Evolutionary conservation across 2,329 filamentous ascomycete species (phyloP), one percentile per base, ranked within the genome.

Genomic region (Cladosporium phlei): DNA sequence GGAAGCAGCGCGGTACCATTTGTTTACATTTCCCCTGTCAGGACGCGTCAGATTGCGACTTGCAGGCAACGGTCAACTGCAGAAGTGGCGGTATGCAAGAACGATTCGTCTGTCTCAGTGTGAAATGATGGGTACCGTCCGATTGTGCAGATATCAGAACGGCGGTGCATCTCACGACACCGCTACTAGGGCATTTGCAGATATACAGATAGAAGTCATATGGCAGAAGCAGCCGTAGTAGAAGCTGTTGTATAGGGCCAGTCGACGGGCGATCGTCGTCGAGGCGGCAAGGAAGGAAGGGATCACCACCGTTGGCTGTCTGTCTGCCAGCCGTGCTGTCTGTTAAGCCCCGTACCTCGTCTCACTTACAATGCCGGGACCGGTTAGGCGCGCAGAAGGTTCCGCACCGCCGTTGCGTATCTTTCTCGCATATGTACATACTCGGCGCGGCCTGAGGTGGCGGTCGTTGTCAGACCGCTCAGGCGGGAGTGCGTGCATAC

Each of bases 1-100:
- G n/a, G n/a, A n/a, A n/a, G n/a, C n/a, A n/a, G n/a, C n/a, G n/a
- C n/a, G n/a, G n/a, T n/a, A n/a, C n/a, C n/a, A n/a, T 45, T 37
- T 45, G 42, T 45, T 45, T 30, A 37, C 19, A 14, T 17, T 5
- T 20, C 42, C 42, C 42, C 42, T 45, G 42, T 27, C 42, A 7
- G 37, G 30, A 29, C 42, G 42, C 42, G 42, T 17, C 42, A 45
- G 24, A 45, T 37, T 45, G 42, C 32, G 42, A 45, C 16, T 45
- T 32, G 42, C 24, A 19, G 24, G 35, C 17, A 19, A 22, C 42
- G 32, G 42, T 21, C 19, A 19, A 17, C 20, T 20, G 22, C 22
- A 34, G 14, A 30, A 20, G 32, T 9, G 33, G 42, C 42, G 42
- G 42, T 45, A 45, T 30, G 42, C 32, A 21, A 2, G 22, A 8